Conservation (phyloP, 176 grass and related monocot genomes). For the Aegilops speltoides region DNA sequence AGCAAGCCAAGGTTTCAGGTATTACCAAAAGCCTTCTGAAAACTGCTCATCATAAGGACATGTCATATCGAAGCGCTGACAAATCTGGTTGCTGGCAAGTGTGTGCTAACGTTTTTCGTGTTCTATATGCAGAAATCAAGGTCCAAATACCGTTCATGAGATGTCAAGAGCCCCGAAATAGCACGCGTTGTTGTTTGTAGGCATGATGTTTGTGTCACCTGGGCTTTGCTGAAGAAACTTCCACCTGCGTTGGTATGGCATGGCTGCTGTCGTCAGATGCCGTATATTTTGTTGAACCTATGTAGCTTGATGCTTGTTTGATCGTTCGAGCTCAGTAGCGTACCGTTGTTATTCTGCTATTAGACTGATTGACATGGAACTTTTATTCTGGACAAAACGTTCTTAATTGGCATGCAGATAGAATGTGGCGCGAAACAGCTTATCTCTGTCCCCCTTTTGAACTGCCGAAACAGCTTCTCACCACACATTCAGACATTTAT, state of each 20-base stretch:
- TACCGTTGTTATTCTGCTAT: neutral
- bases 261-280: neutral
- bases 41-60: no score
- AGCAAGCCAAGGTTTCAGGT: constrained; percentile 26
- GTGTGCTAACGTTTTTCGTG: neutral
- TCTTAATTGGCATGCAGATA: neutral
- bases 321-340: neutral
- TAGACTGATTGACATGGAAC: neutral
- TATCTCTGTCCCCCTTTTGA: neutral
- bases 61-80: neutral
- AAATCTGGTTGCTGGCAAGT: neutral
- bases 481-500: neutral
- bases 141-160: neutral
- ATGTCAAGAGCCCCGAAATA: neutral
- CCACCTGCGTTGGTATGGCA: neutral
- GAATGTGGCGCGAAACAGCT: neutral
- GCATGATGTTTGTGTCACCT: neutral
- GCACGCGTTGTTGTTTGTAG: no score
- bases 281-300: constrained; percentile 6
- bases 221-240: neutral
- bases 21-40: neutral
- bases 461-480: neutral
- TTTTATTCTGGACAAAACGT: neutral
- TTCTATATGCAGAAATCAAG: constrained; percentile 10
- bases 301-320: neutral